Conservation (phyloP, 148 eudicot species). For the Spergularia bocconei region DNA sequence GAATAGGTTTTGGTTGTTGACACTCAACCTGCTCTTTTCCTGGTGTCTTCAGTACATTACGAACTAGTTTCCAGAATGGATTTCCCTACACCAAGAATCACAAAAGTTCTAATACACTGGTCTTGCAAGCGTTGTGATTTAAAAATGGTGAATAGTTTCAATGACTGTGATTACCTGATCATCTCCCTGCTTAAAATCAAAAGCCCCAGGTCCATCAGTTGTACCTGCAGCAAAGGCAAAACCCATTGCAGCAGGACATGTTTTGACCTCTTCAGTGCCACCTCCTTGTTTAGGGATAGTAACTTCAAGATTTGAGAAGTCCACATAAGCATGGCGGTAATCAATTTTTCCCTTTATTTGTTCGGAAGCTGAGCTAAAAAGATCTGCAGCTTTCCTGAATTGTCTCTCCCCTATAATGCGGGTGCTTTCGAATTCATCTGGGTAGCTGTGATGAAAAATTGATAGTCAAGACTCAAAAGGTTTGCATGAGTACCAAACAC, state of each 20-base stretch:
- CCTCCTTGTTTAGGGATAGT: constrained; percentile 57
- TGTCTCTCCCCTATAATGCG: constrained; percentile 92
- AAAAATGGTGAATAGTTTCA: neutral
- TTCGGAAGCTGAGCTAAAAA: constrained; percentile 76
- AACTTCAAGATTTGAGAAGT: constrained; percentile 79
- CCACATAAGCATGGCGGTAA: constrained; percentile 69
- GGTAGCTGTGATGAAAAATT: constrained; percentile 51
- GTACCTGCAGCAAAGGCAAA: constrained; percentile 99
- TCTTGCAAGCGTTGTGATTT: constrained; percentile 8
- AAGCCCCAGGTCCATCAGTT: constrained; percentile 98
- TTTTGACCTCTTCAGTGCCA: constrained; percentile 53
- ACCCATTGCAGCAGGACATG: constrained; percentile 98
- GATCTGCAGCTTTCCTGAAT: constrained; percentile 76
- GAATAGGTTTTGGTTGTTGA: constrained; percentile 79
- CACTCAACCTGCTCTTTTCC: constrained; percentile 65
- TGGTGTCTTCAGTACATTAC: constrained; percentile 70
- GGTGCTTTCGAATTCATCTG: constrained; percentile 96
- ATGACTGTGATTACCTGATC: constrained; percentile 40
- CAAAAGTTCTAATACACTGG: constrained; percentile 2
- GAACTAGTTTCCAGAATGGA: constrained; percentile 81
- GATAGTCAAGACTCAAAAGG: constrained; percentile 7
- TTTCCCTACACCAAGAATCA: constrained; percentile 59
- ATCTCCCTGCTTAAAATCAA: constrained; percentile 95
- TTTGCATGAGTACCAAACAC: neutral
- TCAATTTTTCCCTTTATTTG: constrained; percentile 75